Percentiles rank a stretch among this genome's conserved stretches.
These are phyloP conservation scores for Triangularia setosa DNA, from an alignment of 2,329 filamentous ascomycete species.

Conservation along the genomic window DNA sequence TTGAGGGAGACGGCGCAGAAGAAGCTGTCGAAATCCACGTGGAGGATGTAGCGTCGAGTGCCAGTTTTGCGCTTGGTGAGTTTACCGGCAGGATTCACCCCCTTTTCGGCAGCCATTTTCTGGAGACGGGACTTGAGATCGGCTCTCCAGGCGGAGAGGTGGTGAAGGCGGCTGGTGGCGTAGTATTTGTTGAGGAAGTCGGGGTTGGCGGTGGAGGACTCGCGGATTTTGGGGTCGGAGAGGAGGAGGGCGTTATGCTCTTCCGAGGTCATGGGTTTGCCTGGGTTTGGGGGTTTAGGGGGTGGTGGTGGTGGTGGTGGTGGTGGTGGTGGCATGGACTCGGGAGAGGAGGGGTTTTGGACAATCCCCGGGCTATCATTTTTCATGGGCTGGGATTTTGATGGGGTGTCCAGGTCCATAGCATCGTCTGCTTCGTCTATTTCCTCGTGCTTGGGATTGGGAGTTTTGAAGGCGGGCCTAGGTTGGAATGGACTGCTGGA, in stretches of 20 bases:
- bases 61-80: slow-evolving; percentile 53
- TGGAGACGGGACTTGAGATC: slow-evolving; percentile 88
- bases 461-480: slow-evolving; percentile 16
- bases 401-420: slow-evolving; percentile 34
- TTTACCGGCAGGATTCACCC: slow-evolving; percentile 30
- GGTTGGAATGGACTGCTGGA: slow-evolving; percentile 23
- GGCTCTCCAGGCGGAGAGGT: slow-evolving; percentile 94
- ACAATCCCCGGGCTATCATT: background rate
- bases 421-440: slow-evolving; percentile 41
- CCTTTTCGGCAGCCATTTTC: slow-evolving; percentile 68
- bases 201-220: slow-evolving; percentile 87
- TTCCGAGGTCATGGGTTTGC: slow-evolving; percentile 67
- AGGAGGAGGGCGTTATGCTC: slow-evolving; percentile 86
- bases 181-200: slow-evolving; percentile 94
- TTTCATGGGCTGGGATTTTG: background rate
- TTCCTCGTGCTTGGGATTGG: slow-evolving; percentile 26
- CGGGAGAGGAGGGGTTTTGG: background rate
- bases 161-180: slow-evolving; percentile 88
- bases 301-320: no score
- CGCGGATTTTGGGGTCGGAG: slow-evolving; percentile 77
- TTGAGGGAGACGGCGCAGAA: slow-evolving; percentile 90
- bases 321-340: background rate
- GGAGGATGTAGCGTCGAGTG: slow-evolving; percentile 76
- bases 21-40: slow-evolving; percentile 98
- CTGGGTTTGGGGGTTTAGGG: background rate